A percentile compares a stretch with the other conserved stretches of the same genome.
Evolutionary conservation across 331 rosid genomes (phyloP).

Genomic region (Erythrophleum ivorense): DNA sequence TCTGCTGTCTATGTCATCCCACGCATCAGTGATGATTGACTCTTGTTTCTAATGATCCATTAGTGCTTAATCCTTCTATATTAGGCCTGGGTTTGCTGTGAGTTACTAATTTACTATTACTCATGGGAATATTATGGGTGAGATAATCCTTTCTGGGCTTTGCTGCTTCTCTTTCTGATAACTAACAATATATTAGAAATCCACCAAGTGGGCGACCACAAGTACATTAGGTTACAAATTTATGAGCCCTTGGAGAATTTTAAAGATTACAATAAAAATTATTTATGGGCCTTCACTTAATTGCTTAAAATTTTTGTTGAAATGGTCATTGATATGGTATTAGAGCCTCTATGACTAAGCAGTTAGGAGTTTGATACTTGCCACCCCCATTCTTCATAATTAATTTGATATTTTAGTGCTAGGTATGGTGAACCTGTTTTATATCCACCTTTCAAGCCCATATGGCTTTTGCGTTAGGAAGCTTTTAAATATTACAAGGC

Average conservation of each 20-base stretch:
- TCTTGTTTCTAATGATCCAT: too few species aligned
- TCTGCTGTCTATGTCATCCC: too few species aligned
- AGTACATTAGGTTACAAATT: too few species aligned
- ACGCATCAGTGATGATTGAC: too few species aligned
- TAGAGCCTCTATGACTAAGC: neutral
- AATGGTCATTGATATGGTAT: conserved; percentile 10
- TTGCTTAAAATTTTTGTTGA: neutral
- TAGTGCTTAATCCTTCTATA: too few species aligned
- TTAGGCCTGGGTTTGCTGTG: too few species aligned
- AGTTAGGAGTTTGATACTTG: neutral
- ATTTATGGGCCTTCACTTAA: neutral
- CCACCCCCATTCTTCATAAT: neutral
- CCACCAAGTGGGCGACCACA: too few species aligned
- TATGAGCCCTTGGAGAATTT: neutral
- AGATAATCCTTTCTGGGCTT: too few species aligned
- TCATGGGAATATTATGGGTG: too few species aligned
- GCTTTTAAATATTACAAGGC: neutral
- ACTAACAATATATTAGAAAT: too few species aligned
- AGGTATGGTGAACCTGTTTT: neutral
- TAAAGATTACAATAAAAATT: neutral
- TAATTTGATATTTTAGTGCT: neutral
- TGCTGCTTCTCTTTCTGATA: too few species aligned
- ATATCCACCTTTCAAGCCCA: neutral
- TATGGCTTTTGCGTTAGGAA: neutral
- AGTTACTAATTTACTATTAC: too few species aligned